A percentile compares a stretch with the other conserved stretches of the same genome.
phyloP scores from a whole-genome alignment of 2,329 filamentous ascomycete genomes.

The Paraphaeosphaeria sporulosa region DNA sequence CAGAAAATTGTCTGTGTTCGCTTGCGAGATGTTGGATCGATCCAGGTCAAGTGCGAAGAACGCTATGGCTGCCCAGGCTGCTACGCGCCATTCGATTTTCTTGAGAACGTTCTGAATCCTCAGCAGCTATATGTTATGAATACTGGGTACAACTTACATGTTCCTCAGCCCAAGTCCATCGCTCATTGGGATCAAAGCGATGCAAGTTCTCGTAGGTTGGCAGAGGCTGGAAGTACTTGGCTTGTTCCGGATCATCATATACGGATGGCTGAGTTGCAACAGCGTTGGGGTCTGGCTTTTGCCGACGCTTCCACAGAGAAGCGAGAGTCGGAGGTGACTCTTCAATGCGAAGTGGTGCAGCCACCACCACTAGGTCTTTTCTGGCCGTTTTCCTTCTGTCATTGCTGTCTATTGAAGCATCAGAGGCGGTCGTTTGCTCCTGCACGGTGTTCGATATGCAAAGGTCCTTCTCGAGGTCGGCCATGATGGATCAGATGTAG shows the following conservation, averaged over 20 bases:
- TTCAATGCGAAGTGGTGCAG: constrained; percentile 17
- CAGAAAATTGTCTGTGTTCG: constrained; percentile 34
- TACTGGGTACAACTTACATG: constrained; percentile 33
- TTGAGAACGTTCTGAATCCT: constrained; percentile 22
- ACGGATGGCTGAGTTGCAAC: constrained; percentile 25
- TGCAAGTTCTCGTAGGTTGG: constrained; percentile 64
- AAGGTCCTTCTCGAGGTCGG: not conserved
- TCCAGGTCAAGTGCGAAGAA: constrained; percentile 61
- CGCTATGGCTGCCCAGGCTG: constrained; percentile 57
- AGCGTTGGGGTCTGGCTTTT: constrained; percentile 20
- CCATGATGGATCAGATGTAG: not conserved
- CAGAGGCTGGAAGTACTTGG: constrained; percentile 48
- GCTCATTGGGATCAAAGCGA: constrained; percentile 61
- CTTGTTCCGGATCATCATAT: constrained; percentile 23
- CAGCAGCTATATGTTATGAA: not conserved
- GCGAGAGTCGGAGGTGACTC: constrained; percentile 17
- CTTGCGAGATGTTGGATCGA: constrained; percentile 48
- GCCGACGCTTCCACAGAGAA: constrained; percentile 19
- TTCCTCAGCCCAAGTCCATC: constrained; percentile 64
- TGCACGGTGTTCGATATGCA: not conserved
- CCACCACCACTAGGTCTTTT: not conserved
- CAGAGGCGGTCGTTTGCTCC: not conserved
- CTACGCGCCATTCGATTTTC: constrained; percentile 56
- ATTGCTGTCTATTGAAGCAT: constrained; percentile 5
- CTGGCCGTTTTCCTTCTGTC: constrained; percentile 10